Conservation (phyloP, 345 rosid genomes). For the Hypericum perforatum region DNA sequence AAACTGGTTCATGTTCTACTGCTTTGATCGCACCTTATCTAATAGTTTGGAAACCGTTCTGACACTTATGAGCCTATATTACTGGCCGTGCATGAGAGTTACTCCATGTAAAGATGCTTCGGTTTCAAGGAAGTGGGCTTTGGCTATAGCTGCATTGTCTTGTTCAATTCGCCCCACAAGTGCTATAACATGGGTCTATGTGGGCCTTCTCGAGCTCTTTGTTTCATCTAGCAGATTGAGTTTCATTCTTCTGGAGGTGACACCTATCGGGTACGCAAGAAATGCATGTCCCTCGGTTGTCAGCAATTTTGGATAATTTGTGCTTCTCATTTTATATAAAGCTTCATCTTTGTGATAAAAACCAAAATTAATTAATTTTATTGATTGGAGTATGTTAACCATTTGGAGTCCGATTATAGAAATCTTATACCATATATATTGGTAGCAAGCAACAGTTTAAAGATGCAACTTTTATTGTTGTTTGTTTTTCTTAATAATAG, state of each 20-base stretch:
- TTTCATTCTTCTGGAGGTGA: conserved; percentile 53
- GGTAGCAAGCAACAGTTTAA: no score
- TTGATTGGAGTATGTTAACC: no score
- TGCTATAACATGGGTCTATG: conserved; percentile 76
- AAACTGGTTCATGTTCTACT: conserved; percentile 90
- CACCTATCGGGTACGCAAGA: conserved; percentile 71
- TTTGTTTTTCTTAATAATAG: no score
- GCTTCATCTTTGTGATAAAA: no score
- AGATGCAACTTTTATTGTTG: no score
- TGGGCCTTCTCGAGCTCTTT: conserved; percentile 70
- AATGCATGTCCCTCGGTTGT: no score
- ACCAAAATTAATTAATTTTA: no score
- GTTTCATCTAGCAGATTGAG: conserved; percentile 36
- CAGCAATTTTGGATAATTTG: no score
- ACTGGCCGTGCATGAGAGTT: conserved; percentile 76
- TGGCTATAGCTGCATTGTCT: conserved; percentile 67
- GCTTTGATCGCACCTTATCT: conserved; percentile 82
- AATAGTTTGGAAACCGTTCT: conserved; percentile 90
- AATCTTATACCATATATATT: no score
- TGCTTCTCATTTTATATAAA: no score
- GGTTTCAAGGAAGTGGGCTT: conserved; percentile 57
- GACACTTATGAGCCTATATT: conserved; percentile 65
- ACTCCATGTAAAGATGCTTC: conserved; percentile 31
- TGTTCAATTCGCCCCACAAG: conserved; percentile 90
- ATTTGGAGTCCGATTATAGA: no score